Percentiles rank a stretch among this genome's conserved stretches.
phyloP scores from a whole-genome alignment of 257 asterid species.

The Forsythia suspensa region DNA sequence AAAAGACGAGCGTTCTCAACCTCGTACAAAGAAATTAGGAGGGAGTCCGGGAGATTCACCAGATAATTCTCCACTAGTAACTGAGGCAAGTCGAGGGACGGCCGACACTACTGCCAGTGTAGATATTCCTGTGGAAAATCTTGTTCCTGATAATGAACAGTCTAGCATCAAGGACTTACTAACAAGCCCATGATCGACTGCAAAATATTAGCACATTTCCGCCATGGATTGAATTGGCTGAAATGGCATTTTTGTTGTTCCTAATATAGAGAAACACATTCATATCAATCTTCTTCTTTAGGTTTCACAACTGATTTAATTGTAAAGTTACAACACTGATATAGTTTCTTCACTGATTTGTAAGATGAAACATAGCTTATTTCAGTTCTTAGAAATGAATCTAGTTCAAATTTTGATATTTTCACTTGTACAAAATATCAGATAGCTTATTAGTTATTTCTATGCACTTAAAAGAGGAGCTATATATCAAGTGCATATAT shows the following conservation, averaged over 20 bases:
- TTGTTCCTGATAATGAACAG: background rate
- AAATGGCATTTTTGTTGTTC: background rate
- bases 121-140: slow-evolving; percentile 36
- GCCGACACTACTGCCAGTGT: slow-evolving; percentile 39
- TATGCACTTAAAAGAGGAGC: too few species aligned
- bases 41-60: slow-evolving; percentile 48
- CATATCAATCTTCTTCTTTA: too few species aligned
- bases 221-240: background rate
- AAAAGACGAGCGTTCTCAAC: slow-evolving; percentile 10
- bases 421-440: too few species aligned
- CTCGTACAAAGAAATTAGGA: slow-evolving; percentile 42
- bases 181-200: slow-evolving; percentile 25
- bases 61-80: slow-evolving; percentile 21
- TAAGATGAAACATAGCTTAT: too few species aligned
- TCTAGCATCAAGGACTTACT: slow-evolving; percentile 25
- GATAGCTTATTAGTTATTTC: too few species aligned
- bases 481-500: too few species aligned
- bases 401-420: too few species aligned
- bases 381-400: too few species aligned
- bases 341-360: too few species aligned
- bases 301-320: too few species aligned
- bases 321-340: too few species aligned
- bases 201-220: background rate
- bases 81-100: slow-evolving; percentile 28
- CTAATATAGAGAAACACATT: too few species aligned